Conservation (phyloP, 106 monocot genomes). For the Xerophyta viscosa region DNA sequence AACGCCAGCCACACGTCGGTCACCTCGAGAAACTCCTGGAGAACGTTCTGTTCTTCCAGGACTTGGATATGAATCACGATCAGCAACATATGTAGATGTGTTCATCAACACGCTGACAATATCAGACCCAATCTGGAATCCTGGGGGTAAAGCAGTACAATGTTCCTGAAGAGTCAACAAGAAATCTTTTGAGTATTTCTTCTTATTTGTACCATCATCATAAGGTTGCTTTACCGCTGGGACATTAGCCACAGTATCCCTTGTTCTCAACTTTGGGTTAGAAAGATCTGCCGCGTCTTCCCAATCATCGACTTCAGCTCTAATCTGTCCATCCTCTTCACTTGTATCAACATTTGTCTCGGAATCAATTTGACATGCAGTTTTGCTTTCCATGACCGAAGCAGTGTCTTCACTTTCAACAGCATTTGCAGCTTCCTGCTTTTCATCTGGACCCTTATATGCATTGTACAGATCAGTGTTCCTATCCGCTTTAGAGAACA, state of each 20-base stretch:
- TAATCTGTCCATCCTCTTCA: slow-evolving; percentile 36
- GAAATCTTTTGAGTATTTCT: slow-evolving; percentile 7
- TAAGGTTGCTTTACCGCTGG: neutral
- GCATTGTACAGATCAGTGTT: slow-evolving; percentile 81
- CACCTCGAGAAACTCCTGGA: slow-evolving; percentile 4
- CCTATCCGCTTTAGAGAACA: slow-evolving; percentile 82
- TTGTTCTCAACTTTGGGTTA: slow-evolving; percentile 33
- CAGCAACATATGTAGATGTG: neutral
- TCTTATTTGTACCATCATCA: slow-evolving; percentile 4
- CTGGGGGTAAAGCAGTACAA: neutral
- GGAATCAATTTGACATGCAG: slow-evolving; percentile 10
- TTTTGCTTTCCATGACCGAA: slow-evolving; percentile 9
- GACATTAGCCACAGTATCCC: neutral
- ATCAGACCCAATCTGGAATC: slow-evolving; percentile 3
- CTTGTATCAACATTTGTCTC: slow-evolving; percentile 12
- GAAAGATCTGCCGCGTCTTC: slow-evolving; percentile 74
- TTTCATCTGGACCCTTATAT: slow-evolving; percentile 78
- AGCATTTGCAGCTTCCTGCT: slow-evolving; percentile 12
- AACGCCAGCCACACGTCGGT: neutral
- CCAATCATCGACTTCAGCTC: slow-evolving; percentile 72
- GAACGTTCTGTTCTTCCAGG: slow-evolving; percentile 5
- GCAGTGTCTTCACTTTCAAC: slow-evolving; percentile 22
- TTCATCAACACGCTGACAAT: slow-evolving; percentile 1
- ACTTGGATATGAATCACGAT: slow-evolving; percentile 9
- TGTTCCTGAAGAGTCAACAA: neutral